A percentile compares a stretch with the other conserved stretches of the same genome.
Evolutionary conservation across 805 yeast genomes (phyloP).

Genomic region (Starmerella kuoi): DNA sequence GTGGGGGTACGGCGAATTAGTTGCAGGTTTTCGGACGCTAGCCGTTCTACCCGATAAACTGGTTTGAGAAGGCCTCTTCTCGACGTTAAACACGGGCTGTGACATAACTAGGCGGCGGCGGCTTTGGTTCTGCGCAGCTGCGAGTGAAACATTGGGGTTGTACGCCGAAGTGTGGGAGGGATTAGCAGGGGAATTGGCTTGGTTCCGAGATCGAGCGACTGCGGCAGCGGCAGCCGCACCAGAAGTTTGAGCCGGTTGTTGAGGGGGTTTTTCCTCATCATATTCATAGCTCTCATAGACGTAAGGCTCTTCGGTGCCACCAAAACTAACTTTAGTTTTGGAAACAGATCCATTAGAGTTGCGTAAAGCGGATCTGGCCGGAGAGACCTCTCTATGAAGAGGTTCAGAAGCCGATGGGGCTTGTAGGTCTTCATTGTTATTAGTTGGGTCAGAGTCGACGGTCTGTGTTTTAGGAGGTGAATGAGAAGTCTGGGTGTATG

Average conservation of each 20-base stretch:
- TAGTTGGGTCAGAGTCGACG: not conserved
- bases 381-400: constrained; percentile 24
- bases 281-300: constrained; percentile 21
- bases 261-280: constrained; percentile 14
- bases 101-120: constrained; percentile 6
- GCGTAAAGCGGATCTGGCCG: constrained; percentile 28
- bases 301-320: constrained; percentile 13
- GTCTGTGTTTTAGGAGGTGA: not conserved
- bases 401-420: constrained; percentile 1
- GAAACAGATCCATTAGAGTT: constrained; percentile 9
- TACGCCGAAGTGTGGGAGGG: too few species aligned
- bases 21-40: not conserved
- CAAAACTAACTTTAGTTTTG: constrained; percentile 18
- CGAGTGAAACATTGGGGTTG: not conserved
- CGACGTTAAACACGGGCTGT: constrained; percentile 9
- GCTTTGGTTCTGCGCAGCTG: not conserved
- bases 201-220: constrained; percentile 9
- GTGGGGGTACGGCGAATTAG: constrained; percentile 6
- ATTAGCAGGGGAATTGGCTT: not conserved
- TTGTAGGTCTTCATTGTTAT: not conserved
- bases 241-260: constrained; percentile 4
- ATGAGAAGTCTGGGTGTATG: not conserved
- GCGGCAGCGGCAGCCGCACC: constrained; percentile 17
- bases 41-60: constrained; percentile 6
- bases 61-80: constrained; percentile 14